A percentile compares a stretch with the other conserved stretches of the same genome.
These are phyloP conservation scores for Alternaria postmessia DNA, from an alignment of 2,329 filamentous ascomycete genomes.

Conservation along the genomic window DNA sequence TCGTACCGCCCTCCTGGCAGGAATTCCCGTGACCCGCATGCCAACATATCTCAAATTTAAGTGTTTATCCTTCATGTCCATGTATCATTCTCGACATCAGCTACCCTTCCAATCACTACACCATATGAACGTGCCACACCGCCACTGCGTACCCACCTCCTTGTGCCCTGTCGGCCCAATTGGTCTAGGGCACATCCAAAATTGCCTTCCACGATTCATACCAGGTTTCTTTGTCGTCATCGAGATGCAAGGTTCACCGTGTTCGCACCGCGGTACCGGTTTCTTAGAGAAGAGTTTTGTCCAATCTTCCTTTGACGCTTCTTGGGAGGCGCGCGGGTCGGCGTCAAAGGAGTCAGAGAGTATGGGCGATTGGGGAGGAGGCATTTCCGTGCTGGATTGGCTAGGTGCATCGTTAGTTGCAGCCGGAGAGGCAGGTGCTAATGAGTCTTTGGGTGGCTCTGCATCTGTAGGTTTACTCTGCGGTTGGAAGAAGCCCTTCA, in stretches of 20 bases:
- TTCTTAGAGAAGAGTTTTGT: slow-evolving; percentile 81
- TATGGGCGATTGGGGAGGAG: slow-evolving; percentile 6
- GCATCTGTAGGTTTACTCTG: slow-evolving; percentile 45
- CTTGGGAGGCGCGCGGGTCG: slow-evolving; percentile 62
- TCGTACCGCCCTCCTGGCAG: not conserved
- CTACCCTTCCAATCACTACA: slow-evolving; percentile 66
- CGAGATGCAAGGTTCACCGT: slow-evolving; percentile 81
- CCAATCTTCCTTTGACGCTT: slow-evolving; percentile 78
- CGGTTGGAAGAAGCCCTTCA: slow-evolving; percentile 76
- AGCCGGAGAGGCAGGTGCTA: slow-evolving; percentile 7
- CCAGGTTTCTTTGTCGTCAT: slow-evolving; percentile 85
- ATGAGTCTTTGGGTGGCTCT: slow-evolving; percentile 7
- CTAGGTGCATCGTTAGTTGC: slow-evolving; percentile 6
- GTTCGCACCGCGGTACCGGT: slow-evolving; percentile 80
- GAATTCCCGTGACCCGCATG: not conserved
- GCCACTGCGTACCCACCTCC: slow-evolving; percentile 84
- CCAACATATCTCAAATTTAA: not conserved
- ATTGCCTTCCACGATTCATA: slow-evolving; percentile 74
- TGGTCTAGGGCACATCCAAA: slow-evolving; percentile 75
- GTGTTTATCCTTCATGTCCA: not conserved
- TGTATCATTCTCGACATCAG: not conserved
- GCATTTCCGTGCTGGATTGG: slow-evolving; percentile 9
- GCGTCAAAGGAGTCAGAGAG: slow-evolving; percentile 18
- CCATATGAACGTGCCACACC: slow-evolving; percentile 85
- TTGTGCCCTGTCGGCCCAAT: slow-evolving; percentile 86